Percentiles rank a stretch among this genome's conserved stretches.
phyloP scores from a whole-genome alignment of 2,329 filamentous ascomycete genomes.

The Beauveria bassiana region DNA sequence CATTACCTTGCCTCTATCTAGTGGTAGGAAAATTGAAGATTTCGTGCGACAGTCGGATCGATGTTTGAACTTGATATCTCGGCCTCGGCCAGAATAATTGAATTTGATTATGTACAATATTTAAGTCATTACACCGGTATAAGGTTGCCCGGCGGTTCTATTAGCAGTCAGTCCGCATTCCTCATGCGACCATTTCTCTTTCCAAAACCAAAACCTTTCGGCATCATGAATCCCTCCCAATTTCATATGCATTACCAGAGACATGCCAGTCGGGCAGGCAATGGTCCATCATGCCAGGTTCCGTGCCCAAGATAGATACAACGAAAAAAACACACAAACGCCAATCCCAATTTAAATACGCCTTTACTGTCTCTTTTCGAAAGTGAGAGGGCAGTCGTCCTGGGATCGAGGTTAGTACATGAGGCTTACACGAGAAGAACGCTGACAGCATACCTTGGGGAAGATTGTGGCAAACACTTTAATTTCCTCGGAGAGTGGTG shows the following conservation, averaged over 20 bases:
- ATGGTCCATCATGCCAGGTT: not conserved
- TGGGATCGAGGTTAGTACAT: slow-evolving; percentile 29
- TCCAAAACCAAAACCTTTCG: not conserved
- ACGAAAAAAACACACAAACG: not conserved
- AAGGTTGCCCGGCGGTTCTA: not conserved
- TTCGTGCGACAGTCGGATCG: too few relatives aligned
- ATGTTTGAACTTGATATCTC: not conserved
- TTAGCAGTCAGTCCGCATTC: not conserved
- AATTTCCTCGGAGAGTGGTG: slow-evolving; percentile 81
- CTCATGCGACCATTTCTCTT: not conserved
- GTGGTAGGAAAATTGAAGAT: too few relatives aligned
- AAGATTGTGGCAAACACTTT: slow-evolving; percentile 99
- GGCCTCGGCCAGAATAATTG: not conserved
- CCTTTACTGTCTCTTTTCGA: slow-evolving; percentile 45
- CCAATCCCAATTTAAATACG: not conserved
- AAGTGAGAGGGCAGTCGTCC: slow-evolving; percentile 79
- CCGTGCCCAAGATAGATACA: not conserved
- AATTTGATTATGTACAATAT: slow-evolving; percentile 4
- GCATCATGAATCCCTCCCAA: not conserved
- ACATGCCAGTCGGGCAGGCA: not conserved
- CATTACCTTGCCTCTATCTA: too few relatives aligned
- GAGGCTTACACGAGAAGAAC: slow-evolving; percentile 8
- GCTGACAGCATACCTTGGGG: slow-evolving; percentile 64
- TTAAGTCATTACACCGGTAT: slow-evolving; percentile 5
- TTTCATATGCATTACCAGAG: not conserved